A percentile compares a stretch with the other conserved stretches of the same genome.
Evolutionary conservation across 2,329 filamentous ascomycete species (phyloP).

Genomic region (Stemphylium vesicarium): DNA sequence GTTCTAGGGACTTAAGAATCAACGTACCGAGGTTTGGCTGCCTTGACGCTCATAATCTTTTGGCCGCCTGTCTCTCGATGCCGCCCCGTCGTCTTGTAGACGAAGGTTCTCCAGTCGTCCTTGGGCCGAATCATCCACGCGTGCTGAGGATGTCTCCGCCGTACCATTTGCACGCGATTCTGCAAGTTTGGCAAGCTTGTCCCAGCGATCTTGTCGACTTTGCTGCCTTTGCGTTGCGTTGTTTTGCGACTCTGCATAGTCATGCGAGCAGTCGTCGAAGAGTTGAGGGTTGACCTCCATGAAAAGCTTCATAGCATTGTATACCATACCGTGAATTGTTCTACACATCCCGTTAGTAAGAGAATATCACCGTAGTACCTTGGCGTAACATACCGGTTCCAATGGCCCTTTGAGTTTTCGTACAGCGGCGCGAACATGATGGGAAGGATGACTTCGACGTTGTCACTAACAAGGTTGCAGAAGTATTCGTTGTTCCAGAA

Average conservation of each 20-base stretch:
- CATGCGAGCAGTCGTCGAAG: conserved; percentile 97
- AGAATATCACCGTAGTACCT: background rate
- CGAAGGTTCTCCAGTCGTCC: conserved; percentile 89
- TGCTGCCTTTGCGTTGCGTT: conserved; percentile 84
- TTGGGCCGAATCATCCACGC: conserved; percentile 77
- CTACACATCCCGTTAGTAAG: conserved; percentile 56
- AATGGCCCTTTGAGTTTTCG: conserved; percentile 98
- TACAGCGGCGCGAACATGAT: conserved; percentile 99
- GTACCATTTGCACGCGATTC: conserved; percentile 67
- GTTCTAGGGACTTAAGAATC: conserved; percentile 52
- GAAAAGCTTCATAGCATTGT: conserved; percentile 99
- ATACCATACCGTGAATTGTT: conserved; percentile 99
- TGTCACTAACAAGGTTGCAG: conserved; percentile 98
- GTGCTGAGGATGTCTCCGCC: conserved; percentile 49
- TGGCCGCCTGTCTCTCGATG: conserved; percentile 46
- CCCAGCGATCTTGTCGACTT: conserved; percentile 86
- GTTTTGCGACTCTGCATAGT: conserved; percentile 96
- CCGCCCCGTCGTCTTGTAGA: conserved; percentile 74
- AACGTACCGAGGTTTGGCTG: conserved; percentile 53
- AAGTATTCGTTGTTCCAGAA: conserved; percentile 99
- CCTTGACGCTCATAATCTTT: conserved; percentile 50
- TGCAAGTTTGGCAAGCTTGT: conserved; percentile 80
- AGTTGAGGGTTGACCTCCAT: conserved; percentile 99
- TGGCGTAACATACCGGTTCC: conserved; percentile 78
- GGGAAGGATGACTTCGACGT: conserved; percentile 95